A percentile compares a stretch with the other conserved stretches of the same genome.
phyloP scores from a whole-genome alignment of 768 basidiomycete species.

The Podaxis sp. region DNA sequence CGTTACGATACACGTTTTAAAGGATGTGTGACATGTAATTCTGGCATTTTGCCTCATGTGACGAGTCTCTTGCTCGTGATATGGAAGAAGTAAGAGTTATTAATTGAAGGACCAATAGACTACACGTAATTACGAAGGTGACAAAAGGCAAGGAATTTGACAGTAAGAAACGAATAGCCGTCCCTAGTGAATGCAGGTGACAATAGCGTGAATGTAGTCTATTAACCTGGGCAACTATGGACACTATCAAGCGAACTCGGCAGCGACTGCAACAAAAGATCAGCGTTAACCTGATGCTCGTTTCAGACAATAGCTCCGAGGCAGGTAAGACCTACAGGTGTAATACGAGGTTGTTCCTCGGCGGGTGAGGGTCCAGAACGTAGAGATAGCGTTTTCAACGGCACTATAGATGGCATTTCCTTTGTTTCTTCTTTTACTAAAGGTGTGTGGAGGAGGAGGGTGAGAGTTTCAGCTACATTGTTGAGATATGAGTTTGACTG shows the following conservation, averaged over 20 bases:
- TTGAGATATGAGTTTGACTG: not conserved
- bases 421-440: slow-evolving; percentile 29
- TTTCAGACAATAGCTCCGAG: not conserved
- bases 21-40: no score
- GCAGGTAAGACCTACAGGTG: not conserved
- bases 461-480: not conserved
- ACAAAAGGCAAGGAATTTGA: not conserved
- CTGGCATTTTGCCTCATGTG: no score
- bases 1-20: no score
- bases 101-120: not conserved
- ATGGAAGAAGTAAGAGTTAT: not conserved
- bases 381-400: slow-evolving; percentile 25
- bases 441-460: slow-evolving; percentile 27
- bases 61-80: no score
- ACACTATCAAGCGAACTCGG: not conserved
- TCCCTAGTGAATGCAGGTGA: not conserved
- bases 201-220: not conserved
- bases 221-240: not conserved
- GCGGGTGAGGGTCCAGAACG: not conserved
- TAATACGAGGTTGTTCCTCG: not conserved
- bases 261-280: not conserved
- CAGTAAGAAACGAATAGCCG: not conserved
- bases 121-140: not conserved
- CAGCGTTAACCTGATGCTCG: slow-evolving; percentile 16
- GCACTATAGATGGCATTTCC: slow-evolving; percentile 21